Conservation (phyloP, 202 grass and related monocot species). For the Setaria italica region DNA sequence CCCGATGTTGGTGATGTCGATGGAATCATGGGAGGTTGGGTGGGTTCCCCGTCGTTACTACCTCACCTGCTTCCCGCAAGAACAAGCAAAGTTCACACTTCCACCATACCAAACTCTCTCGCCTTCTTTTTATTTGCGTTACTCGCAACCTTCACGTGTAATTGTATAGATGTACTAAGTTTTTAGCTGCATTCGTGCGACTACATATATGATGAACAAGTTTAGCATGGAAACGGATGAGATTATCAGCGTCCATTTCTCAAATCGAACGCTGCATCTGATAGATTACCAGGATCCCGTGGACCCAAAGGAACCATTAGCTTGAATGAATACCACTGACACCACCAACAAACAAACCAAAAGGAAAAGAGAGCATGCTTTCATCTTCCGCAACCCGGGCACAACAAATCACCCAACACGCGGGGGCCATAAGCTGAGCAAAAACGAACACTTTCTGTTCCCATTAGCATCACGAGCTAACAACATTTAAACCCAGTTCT, state of each 20-base stretch:
- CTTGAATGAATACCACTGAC: background rate
- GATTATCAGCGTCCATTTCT: too few species aligned
- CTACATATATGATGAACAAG: too few species aligned
- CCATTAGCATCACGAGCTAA: conserved; percentile 37
- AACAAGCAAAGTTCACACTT: conserved; percentile 26
- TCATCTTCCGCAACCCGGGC: background rate
- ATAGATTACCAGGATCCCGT: background rate
- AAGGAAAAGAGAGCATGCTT: background rate
- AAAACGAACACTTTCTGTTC: conserved; percentile 28
- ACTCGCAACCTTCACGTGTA: background rate
- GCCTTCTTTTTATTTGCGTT: background rate
- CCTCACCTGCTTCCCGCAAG: background rate
- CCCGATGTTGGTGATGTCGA: background rate
- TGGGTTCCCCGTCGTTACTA: background rate
- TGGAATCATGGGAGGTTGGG: background rate
- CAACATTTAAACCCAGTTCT: conserved; percentile 41
- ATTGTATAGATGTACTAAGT: background rate
- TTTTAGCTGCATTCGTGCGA: background rate
- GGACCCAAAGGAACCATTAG: too few species aligned
- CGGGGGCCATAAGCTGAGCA: background rate
- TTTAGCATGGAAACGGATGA: too few species aligned
- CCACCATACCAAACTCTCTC: background rate
- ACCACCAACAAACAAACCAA: background rate
- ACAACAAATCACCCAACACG: background rate
- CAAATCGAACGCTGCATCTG: background rate